These are phyloP conservation scores for Orbilia quercus DNA, from an alignment of 2,329 filamentous ascomycete genomes.

Conservation along the genomic window DNA sequence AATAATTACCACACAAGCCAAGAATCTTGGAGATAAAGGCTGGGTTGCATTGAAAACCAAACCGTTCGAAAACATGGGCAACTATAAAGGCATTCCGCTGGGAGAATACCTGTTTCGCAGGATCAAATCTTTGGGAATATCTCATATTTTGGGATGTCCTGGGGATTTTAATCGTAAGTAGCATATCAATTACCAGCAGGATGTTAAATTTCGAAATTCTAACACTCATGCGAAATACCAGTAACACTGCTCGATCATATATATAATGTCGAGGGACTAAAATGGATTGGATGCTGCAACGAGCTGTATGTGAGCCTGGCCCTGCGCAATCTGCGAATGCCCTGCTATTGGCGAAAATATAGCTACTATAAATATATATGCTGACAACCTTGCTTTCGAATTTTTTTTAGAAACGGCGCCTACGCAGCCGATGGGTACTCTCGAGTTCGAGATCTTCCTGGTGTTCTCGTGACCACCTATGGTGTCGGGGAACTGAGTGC, in stretches of 20 bases:
- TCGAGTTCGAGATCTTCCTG: slow-evolving; percentile 66
- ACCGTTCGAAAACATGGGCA: slow-evolving; percentile 30
- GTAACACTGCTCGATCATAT: slow-evolving; percentile 61
- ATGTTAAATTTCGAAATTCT: no score
- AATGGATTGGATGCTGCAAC: slow-evolving; percentile 62
- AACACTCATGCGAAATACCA: no score
- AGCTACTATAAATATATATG: not conserved
- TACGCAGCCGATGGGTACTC: slow-evolving; percentile 69
- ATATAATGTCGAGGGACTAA: slow-evolving; percentile 61
- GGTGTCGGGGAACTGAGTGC: slow-evolving; percentile 70
- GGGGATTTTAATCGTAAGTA: slow-evolving; percentile 61
- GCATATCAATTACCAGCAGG: not conserved
- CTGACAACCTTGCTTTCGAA: not conserved
- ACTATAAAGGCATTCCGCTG: slow-evolving; percentile 58
- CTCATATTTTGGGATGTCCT: slow-evolving; percentile 61
- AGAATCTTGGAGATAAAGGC: no score
- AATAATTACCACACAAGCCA: no score
- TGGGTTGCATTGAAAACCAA: no score
- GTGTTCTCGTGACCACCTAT: slow-evolving; percentile 67
- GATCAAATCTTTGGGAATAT: slow-evolving; percentile 59
- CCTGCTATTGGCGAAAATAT: not conserved
- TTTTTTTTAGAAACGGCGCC: slow-evolving; percentile 61
- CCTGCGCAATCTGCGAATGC: not conserved
- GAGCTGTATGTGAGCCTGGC: slow-evolving; percentile 59
- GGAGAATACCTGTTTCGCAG: slow-evolving; percentile 60